Evolutionary conservation across 1,139 yeast species (phyloP).

Genomic region (Magnusiomyces suaveolens): DNA sequence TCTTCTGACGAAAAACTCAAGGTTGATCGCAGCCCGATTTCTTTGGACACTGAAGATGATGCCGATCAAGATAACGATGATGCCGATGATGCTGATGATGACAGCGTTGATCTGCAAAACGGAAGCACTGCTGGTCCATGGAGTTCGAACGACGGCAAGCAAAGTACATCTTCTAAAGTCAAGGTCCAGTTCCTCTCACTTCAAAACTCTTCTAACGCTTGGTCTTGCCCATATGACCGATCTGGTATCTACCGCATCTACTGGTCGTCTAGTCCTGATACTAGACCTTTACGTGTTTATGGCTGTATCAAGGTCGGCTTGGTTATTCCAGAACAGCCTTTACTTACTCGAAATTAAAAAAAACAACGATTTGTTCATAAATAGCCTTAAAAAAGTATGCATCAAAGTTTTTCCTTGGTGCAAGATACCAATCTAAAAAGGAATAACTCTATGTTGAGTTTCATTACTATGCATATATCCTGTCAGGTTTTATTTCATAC

Average conservation of each 20-base stretch:
- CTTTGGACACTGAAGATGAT: no score
- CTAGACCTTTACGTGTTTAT: constrained; percentile 3
- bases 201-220: constrained; percentile 4
- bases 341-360: neutral
- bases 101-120: neutral
- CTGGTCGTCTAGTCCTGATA: constrained; percentile 5
- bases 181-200: neutral
- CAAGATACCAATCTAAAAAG: no score
- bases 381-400: no score
- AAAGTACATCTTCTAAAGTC: neutral
- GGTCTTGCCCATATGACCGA: constrained; percentile 8
- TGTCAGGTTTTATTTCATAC: no score
- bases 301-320: constrained; percentile 10
- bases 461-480: no score
- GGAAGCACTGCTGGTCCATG: constrained; percentile 5
- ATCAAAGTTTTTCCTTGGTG: no score
- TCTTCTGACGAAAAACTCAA: neutral
- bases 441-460: no score
- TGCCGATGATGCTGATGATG: neutral
- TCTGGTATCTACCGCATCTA: constrained; percentile 6
- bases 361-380: no score
- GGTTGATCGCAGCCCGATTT: no score
- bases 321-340: constrained; percentile 1
- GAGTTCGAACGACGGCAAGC: neutral
- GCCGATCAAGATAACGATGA: no score